These are phyloP conservation scores for Forsythia viridissima DNA, from an alignment of 257 asterid genomes.

Conservation along the genomic window DNA sequence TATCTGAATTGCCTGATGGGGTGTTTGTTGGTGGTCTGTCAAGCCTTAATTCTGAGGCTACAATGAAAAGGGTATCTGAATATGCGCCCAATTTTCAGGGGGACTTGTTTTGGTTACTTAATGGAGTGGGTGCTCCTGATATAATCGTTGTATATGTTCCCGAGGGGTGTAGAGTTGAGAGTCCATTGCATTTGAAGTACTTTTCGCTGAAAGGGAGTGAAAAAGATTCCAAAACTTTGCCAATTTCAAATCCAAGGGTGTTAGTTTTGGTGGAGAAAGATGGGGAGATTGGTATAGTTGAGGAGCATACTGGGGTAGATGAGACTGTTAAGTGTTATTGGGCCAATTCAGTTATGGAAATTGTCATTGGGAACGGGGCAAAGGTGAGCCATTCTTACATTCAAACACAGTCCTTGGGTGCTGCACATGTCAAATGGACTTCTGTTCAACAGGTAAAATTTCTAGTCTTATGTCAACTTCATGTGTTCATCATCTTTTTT, in stretches of 20 bases:
- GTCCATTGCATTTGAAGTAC: conserved; percentile 62
- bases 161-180: conserved; percentile 78
- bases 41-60: conserved; percentile 43
- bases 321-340: conserved; percentile 61
- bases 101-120: conserved; percentile 85
- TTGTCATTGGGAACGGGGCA: conserved; percentile 70
- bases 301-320: conserved; percentile 65
- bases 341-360: conserved; percentile 81
- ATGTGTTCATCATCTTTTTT: conserved; percentile 12
- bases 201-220: conserved; percentile 57
- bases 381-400: conserved; percentile 79
- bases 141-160: conserved; percentile 75
- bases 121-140: conserved; percentile 91
- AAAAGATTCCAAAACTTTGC: conserved; percentile 59
- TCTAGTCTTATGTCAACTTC: conserved; percentile 19
- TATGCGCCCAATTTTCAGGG: conserved; percentile 58
- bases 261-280: conserved; percentile 84
- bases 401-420: conserved; percentile 69
- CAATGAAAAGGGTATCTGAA: conserved; percentile 60
- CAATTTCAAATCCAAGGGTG: conserved; percentile 85
- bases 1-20: conserved; percentile 59
- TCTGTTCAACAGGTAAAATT: conserved; percentile 73
- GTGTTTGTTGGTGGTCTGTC: conserved; percentile 73
- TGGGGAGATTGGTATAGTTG: conserved; percentile 76
- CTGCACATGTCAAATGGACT: conserved; percentile 94